These are phyloP conservation scores for Chlamydomonas urium DNA, from an alignment of 139 green algal genomes.

Conservation along the genomic window DNA sequence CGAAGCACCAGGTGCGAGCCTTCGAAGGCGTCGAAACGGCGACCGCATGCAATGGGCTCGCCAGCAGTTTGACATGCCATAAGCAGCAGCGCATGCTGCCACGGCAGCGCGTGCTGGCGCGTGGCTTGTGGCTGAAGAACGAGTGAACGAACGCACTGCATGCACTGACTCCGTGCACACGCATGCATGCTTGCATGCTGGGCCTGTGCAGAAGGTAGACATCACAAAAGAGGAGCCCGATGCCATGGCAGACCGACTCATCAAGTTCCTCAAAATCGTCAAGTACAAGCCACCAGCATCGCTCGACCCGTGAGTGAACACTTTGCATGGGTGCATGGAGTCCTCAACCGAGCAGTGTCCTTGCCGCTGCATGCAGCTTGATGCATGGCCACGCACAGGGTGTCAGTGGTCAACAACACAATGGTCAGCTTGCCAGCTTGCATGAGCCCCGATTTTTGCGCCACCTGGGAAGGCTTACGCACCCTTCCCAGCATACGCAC, in stretches of 20 bases:
- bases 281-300: constrained; percentile 48
- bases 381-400: too few relatives aligned
- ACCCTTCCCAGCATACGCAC: too few relatives aligned
- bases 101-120: not conserved
- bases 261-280: constrained; percentile 52
- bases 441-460: too few relatives aligned
- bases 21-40: not conserved
- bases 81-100: not conserved
- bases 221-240: constrained; percentile 39
- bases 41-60: not conserved
- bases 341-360: too few relatives aligned
- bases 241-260: constrained; percentile 41
- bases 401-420: too few relatives aligned
- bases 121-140: not conserved
- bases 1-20: constrained; percentile 46
- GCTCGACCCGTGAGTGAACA: constrained; percentile 52
- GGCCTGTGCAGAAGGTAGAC: constrained; percentile 33
- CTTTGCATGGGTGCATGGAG: too few relatives aligned
- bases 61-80: not conserved
- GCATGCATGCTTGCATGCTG: not conserved
- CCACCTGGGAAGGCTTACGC: too few relatives aligned
- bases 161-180: not conserved
- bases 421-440: too few relatives aligned
- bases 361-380: too few relatives aligned
- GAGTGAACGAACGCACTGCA: not conserved